Base-by-base conservation (phyloP, 2,329 filamentous ascomycete genomes). In the Colletotrichum tamarilloi region DNA sequence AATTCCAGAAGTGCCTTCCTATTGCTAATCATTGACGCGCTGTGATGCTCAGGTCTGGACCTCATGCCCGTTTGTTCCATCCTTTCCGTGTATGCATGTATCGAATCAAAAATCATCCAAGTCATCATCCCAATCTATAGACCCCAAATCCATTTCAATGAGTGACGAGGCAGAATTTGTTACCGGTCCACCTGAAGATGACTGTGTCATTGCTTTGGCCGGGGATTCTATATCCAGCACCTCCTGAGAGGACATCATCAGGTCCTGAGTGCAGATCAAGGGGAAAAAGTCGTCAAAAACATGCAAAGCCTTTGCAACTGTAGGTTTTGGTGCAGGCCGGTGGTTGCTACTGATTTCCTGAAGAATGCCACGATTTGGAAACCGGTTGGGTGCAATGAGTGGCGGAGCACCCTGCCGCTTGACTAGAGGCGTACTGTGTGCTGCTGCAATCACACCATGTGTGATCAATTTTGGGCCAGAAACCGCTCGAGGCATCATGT, bases 181-280 rank as follows among this genome's bases (percentile, higher is more conserved):
- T 14, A 9, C 24, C n/a, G n/a, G 30, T 8, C 11, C 60, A n/a
- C 35, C 67, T 5, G 67, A 73, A 14, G 67, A 73, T 19, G 46
- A 57, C 30, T 66, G 42, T 5, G 22, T 56, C 49, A 57, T 52
- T 16, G 49, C 16, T 22, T 73, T 72, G 7, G 77, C 67, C 1
- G 79, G 72, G 32, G 80, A 77, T 56, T 82, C 81, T 49, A 87
- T 79, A 24, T 87, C 86, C 52, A 78, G 78, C n/a, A 87, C 69
- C 56, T 88, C 86, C 72, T 88, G 85, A 4, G 86, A 85, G 1
- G 86, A 87, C 9, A 87, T 76, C 1, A 82, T 72, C 1, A 87
- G 68, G 74, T 88, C 87, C 72, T 87, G 87, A 0, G 85, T 86
- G 1, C 82, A 85, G 49, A 86, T 78, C 64, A 84, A 82, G 0